Evolutionary conservation across 257 asterid genomes (phyloP), one percentile per base, ranked within the genome.

Genomic region (Primulina eburnea): DNA sequence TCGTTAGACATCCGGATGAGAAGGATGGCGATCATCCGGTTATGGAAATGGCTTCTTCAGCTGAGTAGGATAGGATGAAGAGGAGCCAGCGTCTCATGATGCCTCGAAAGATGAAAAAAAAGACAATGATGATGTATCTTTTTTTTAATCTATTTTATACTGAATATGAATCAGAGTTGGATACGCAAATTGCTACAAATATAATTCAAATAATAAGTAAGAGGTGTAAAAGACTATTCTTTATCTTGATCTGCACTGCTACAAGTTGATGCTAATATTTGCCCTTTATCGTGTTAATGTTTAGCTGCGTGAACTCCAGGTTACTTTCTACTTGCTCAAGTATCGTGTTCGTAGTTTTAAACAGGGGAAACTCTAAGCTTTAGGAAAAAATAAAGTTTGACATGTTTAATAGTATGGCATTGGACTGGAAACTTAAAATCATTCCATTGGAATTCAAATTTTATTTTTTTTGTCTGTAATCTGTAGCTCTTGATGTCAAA

Each of bases 1-100:
- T 67, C 24, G 71, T 67, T 12, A 67, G 71, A 40, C 53, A 43
- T 53, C 71, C 71, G 12, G 71, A 67, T 67, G 61, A 66, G 29
- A 67, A 67, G 62, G 71, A 67, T 29, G 71, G 14, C 5, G 12
- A 33, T 24, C 20, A 6, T 50, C 57, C 57, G 56, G 56, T 50
- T 50, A 50, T 1, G 56, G 5, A 6, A 17, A 21, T 17, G 57
- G 57, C 57, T 50, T 50, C 57, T 1, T 6, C 57, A 17, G 57
- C 21, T 8, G 57, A 50, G 57, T 43, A 8, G 5, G 60, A 6
- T 43, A 8, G 5, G 60, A 6, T 47, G 38, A 33, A 7, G 68
- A 20, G 14, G 69, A 64, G 57, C 69, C 69, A 47, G 69, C 34
- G 7, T 64, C 56, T 64, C 52, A 24, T 38, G 69, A 64, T 37